Base-by-base conservation (phyloP, 2,329 filamentous ascomycete species). In the Lomentospora prolificans region DNA sequence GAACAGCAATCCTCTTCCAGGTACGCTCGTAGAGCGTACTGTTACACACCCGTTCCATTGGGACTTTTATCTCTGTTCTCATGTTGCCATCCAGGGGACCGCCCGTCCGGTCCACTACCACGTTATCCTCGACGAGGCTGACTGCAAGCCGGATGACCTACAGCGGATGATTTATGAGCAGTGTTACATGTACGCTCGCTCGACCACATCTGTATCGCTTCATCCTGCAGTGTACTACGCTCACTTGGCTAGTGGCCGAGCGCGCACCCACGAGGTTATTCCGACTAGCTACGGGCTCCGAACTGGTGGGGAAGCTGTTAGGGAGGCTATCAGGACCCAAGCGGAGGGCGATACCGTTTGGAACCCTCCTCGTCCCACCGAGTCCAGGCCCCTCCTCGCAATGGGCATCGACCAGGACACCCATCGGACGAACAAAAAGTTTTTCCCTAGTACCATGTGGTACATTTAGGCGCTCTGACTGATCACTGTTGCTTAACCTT, bases 201-300 rank as follows among this genome's bases (percentile, higher is more conserved):
- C 91, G 0, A 97, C 91, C 0, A 97, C 92, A 0, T 90, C 94
- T 0, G 91, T 99, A 0, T 96, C 91, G 0, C 71, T 94, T 0
- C 88, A 85, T 61, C 94, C 94, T 0, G 90, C 94, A 0, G 86
- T 97, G 0, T 99, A 99, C 77, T 99, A 99, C 63, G 90, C 95
- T 0, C 94, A 99, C 70, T 72, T 99, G 60, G 90, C 91, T 31
- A 86, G 90, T 7, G 82, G 84, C 57, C 88, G 94, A 52, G 90
- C 89, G 19, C 84, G 84, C 55, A 76, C 84, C 3, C 94, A 99
- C 61, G 85, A 92, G 64, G 68, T 75, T 57, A 61, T 72, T 3
- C 65, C 72, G 0, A 66, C 73, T 0, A 77, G 74, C 14, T 71
- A 74, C 12, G 71, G 78, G 64, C 66, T 73, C 67, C 61, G 69